Evolutionary conservation across 1,284 basidiomycete genomes (phyloP), one percentile per base, ranked within the genome.

Genomic region (Gomphus bonarii): DNA sequence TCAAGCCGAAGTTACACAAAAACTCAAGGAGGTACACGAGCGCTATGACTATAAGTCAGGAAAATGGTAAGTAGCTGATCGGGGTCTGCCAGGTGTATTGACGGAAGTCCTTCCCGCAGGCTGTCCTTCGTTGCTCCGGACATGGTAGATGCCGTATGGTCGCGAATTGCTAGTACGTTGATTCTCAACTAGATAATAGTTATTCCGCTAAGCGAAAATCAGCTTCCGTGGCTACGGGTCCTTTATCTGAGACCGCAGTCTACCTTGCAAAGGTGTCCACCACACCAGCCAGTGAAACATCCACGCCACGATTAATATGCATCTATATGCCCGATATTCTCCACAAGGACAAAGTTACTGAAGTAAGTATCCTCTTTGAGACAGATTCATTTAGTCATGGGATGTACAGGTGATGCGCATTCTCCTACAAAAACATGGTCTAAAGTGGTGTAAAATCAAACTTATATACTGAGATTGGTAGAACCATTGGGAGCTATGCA

Each of bases 301-400:
- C 77, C 14, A 74, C 78, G 49, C 80, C 79, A 59, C 84, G 86
- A 64, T 67, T 86, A 35, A 76, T 88, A 30, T 86, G 83, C 62
- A 62, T 88, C n/a, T 88, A 87, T 63, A 66, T 88, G 22, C 84
- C 85, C 6, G 70, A 88, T 65, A 78, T 84, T 12, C 85, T 82
- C 64, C 77, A 87, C 65, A 80, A 83, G 64, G 71, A 71, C 38
- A 70, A 70, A 35, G 80, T 82, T 2, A 76, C 72, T 6, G 73
- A 79, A 67, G 84, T 82, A 51, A 60, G 68, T 59, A n/a, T 44
- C 56, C 33, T 38, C 38, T 40, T 1, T 40, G 2, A 18, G 25
- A 44, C 22, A 7, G 22, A 44, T 55, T 33, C 50, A 49, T 22
- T 30, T 59, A 28, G 42, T 16, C 38, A 40, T 14, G 11, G 38